These are phyloP conservation scores for Candida krabiensis DNA, from an alignment of 805 yeast species.

Conservation along the genomic window DNA sequence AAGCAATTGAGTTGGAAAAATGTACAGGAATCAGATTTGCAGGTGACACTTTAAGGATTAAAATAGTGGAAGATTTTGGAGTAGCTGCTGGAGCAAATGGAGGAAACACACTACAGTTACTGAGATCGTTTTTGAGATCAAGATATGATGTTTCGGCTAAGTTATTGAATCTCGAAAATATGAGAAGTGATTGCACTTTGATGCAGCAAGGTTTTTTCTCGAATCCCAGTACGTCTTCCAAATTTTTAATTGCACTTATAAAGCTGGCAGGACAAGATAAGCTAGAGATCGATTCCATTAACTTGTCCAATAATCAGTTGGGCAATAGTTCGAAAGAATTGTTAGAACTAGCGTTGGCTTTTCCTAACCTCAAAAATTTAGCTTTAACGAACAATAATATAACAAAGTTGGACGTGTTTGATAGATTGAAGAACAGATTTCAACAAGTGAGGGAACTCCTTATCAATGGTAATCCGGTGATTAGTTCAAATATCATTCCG, in stretches of 20 bases:
- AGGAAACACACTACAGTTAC: slow-evolving; percentile 54
- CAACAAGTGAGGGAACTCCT: slow-evolving; percentile 71
- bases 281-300: slow-evolving; percentile 66
- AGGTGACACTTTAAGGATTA: slow-evolving; percentile 61
- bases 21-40: slow-evolving; percentile 84
- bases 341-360: slow-evolving; percentile 66
- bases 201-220: slow-evolving; percentile 60
- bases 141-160: slow-evolving; percentile 66
- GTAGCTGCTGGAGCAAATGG: slow-evolving; percentile 21
- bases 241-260: slow-evolving; percentile 88
- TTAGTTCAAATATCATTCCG: slow-evolving; percentile 43
- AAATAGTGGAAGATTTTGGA: slow-evolving; percentile 30
- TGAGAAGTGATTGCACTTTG: slow-evolving; percentile 63
- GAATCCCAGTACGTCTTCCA: slow-evolving; percentile 48
- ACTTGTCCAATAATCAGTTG: slow-evolving; percentile 64
- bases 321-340: slow-evolving; percentile 57
- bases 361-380: slow-evolving; percentile 74
- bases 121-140: slow-evolving; percentile 58
- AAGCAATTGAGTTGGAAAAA: slow-evolving; percentile 57
- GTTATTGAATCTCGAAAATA: slow-evolving; percentile 66
- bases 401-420: slow-evolving; percentile 56
- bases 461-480: slow-evolving; percentile 75
- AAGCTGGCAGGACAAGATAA: slow-evolving; percentile 61
- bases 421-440: slow-evolving; percentile 76
- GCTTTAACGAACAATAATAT: slow-evolving; percentile 79